These are phyloP conservation scores for Phytophthora lateralis DNA, from an alignment of 352 stramenopile genomes.

Conservation along the genomic window DNA sequence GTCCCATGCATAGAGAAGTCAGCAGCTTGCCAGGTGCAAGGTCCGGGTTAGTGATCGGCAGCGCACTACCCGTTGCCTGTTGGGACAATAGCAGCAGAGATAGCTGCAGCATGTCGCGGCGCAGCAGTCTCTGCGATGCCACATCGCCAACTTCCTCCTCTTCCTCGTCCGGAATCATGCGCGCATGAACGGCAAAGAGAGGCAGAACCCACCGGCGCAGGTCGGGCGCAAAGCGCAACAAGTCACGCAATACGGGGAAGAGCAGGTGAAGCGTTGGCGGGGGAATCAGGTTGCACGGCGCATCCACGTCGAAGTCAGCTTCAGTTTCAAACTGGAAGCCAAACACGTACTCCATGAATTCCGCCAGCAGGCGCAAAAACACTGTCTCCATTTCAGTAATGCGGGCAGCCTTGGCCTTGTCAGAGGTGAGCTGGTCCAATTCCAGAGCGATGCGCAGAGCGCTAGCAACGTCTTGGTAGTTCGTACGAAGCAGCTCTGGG, in stretches of 20 bases:
- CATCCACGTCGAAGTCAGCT: constrained; percentile 69
- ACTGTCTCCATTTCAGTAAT: constrained; percentile 51
- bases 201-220: constrained; percentile 73
- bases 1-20: constrained; percentile 57
- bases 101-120: constrained; percentile 77
- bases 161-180: constrained; percentile 89
- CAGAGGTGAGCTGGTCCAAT: constrained; percentile 43
- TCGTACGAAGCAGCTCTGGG: constrained; percentile 61
- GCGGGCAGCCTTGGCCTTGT: constrained; percentile 42
- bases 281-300: constrained; percentile 66
- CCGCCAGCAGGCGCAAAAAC: constrained; percentile 62
- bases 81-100: constrained; percentile 66
- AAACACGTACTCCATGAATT: constrained; percentile 82
- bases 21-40: constrained; percentile 63
- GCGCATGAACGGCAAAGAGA: constrained; percentile 78
- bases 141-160: constrained; percentile 89
- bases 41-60: constrained; percentile 72
- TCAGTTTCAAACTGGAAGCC: constrained; percentile 85
- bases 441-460: constrained; percentile 60
- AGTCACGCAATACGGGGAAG: constrained; percentile 68
- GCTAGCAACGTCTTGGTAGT: constrained; percentile 70
- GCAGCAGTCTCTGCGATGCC: constrained; percentile 70
- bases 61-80: constrained; percentile 47
- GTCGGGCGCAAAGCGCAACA: constrained; percentile 55
- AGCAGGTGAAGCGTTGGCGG: constrained; percentile 82